These are phyloP conservation scores for Fomitopsis betulina DNA, from an alignment of 1,284 basidiomycete species.

Conservation along the genomic window DNA sequence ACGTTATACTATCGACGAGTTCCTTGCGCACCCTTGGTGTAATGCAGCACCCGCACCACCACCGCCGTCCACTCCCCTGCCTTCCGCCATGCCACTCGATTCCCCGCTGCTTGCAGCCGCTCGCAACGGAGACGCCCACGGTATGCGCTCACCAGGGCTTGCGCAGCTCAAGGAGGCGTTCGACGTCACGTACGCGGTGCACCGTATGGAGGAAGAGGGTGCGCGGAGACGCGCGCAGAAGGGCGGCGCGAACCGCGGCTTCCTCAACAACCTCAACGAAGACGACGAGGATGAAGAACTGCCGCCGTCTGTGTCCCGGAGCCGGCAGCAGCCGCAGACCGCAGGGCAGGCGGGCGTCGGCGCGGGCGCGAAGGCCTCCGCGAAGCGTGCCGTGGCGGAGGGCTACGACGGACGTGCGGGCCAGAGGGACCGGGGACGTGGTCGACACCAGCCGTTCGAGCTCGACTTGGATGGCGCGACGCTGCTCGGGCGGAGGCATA, in stretches of 20 bases:
- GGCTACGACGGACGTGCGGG: conserved; percentile 73
- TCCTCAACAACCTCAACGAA: conserved; percentile 87
- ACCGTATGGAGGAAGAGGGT: conserved; percentile 99
- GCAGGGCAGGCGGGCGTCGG: conserved; percentile 20
- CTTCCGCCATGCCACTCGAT: conserved; percentile 63
- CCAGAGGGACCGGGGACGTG: conserved; percentile 55
- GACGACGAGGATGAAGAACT: conserved; percentile 74
- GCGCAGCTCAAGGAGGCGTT: conserved; percentile 96
- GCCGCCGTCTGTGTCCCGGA: conserved; percentile 32
- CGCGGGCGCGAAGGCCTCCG: conserved; percentile 34
- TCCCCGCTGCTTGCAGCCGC: conserved; percentile 86
- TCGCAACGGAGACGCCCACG: conserved; percentile 50
- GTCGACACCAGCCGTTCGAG: conserved; percentile 55
- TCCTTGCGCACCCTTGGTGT: conserved; percentile 96
- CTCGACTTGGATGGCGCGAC: conserved; percentile 84
- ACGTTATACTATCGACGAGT: conserved; percentile 97
- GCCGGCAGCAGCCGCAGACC: conserved; percentile 29
- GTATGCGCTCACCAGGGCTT: conserved; percentile 88
- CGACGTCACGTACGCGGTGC: conserved; percentile 98
- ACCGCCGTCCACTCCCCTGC: conserved; percentile 49
- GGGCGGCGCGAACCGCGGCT: conserved; percentile 76
- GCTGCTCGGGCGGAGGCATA: conserved; percentile 69
- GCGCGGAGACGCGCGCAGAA: conserved; percentile 79
- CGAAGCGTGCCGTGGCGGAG: conserved; percentile 33
- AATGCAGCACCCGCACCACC: conserved; percentile 61